phyloP scores from a whole-genome alignment of 1,139 yeast genomes.

The Diutina sp. region DNA sequence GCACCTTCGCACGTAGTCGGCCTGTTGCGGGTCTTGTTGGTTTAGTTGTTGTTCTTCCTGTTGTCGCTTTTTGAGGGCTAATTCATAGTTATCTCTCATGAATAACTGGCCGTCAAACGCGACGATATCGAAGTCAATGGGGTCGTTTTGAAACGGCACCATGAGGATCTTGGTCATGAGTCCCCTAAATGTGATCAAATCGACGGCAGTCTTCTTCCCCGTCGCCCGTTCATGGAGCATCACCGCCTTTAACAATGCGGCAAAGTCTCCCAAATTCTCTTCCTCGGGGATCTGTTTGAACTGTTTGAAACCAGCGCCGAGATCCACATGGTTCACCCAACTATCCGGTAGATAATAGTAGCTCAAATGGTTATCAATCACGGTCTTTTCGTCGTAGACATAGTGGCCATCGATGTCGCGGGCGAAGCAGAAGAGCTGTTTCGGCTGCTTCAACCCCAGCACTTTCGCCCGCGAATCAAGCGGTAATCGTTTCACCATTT shows the following conservation, averaged over 20 bases:
- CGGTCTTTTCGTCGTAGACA: conserved; percentile 33
- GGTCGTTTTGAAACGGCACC: conserved; percentile 44
- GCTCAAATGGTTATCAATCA: conserved; percentile 25
- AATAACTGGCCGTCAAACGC: conserved; percentile 75
- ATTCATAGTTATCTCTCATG: conserved; percentile 46
- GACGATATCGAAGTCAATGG: conserved; percentile 53
- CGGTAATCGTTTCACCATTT: conserved; percentile 15
- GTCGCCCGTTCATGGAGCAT: conserved; percentile 36
- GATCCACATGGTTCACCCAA: conserved; percentile 43
- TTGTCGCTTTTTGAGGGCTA: conserved; percentile 17
- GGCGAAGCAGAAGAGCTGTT: conserved; percentile 51
- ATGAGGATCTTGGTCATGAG: conserved; percentile 57
- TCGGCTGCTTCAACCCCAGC: conserved; percentile 58
- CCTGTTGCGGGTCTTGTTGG: conserved; percentile 19
- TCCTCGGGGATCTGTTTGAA: conserved; percentile 46
- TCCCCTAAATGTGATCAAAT: conserved; percentile 77
- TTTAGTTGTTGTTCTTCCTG: conserved; percentile 12
- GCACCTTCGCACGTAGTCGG: conserved; percentile 25
- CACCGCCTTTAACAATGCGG: conserved; percentile 44
- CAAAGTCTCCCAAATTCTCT: conserved; percentile 40
- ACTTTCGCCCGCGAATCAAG: conserved; percentile 35
- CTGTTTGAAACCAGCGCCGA: conserved; percentile 48
- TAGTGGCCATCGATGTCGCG: conserved; percentile 37
- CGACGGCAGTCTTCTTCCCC: conserved; percentile 39
- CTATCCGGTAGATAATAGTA: conserved; percentile 75